These are phyloP conservation scores for Gracilaria domingensis DNA, from an alignment of 23 red algal genomes.

Conservation along the genomic window DNA sequence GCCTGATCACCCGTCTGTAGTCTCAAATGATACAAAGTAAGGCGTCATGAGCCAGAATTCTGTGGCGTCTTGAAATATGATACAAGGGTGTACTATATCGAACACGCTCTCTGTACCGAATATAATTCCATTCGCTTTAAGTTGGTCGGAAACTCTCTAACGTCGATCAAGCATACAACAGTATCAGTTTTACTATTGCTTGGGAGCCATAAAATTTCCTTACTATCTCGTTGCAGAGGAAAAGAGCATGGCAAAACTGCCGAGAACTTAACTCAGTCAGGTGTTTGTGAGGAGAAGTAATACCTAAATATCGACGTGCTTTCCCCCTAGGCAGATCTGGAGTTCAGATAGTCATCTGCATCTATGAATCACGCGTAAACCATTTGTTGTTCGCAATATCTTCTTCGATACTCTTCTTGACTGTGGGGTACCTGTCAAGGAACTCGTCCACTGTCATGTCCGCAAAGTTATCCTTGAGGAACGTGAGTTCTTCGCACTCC, in stretches of 20 bases:
- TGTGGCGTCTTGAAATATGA: no score
- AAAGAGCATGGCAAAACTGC: background rate
- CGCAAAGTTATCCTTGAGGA: conserved; percentile 49
- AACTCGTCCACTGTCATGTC: conserved; percentile 68
- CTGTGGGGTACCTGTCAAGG: conserved; percentile 54
- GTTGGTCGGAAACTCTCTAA: background rate
- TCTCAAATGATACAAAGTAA: no score
- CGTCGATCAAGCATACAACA: background rate
- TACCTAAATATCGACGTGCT: background rate
- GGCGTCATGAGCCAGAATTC: no score
- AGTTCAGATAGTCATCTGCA: background rate
- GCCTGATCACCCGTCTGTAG: no score
- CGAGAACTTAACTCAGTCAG: background rate
- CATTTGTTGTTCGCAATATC: conserved; percentile 76
- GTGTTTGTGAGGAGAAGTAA: background rate
- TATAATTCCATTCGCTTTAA: no score
- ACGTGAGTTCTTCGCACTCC: conserved; percentile 36
- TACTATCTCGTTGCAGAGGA: background rate
- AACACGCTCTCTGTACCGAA: no score
- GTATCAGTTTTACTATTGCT: background rate
- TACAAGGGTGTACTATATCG: no score
- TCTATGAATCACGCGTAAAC: conserved; percentile 39
- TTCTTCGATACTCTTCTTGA: conserved; percentile 69
- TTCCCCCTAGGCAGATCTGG: background rate
- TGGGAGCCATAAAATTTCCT: background rate